These are phyloP conservation scores for Ustilago tritici DNA, from an alignment of 1,284 basidiomycete genomes.

Conservation along the genomic window DNA sequence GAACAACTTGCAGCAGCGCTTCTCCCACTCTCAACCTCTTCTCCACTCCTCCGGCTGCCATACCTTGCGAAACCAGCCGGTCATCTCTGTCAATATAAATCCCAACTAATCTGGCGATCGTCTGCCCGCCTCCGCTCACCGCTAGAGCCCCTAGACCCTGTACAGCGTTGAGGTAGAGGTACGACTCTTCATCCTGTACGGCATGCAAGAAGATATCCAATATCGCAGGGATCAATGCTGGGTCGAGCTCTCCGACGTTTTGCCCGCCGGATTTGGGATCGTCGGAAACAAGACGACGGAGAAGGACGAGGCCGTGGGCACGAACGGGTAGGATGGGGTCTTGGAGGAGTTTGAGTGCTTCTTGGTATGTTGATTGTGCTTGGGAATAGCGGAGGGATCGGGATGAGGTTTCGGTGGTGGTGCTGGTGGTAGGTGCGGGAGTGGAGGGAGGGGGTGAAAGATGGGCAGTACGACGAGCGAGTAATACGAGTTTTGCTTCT, in stretches of 20 bases:
- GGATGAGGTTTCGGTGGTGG: conserved; percentile 51
- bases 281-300: conserved; percentile 59
- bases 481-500: conserved; percentile 84
- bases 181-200: conserved; percentile 91
- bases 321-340: conserved; percentile 95
- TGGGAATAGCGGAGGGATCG: conserved; percentile 61
- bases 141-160: conserved; percentile 80
- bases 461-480: conserved; percentile 74
- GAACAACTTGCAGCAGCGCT: conserved; percentile 83
- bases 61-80: conserved; percentile 13
- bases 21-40: conserved; percentile 85
- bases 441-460: conserved; percentile 8
- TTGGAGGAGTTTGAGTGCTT: conserved; percentile 86
- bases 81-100: conserved; percentile 60
- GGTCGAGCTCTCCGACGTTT: conserved; percentile 36
- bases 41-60: conserved; percentile 77
- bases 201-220: conserved; percentile 87
- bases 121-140: conserved; percentile 35
- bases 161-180: conserved; percentile 92
- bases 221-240: conserved; percentile 79
- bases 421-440: background rate
- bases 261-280: conserved; percentile 31
- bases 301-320: conserved; percentile 79
- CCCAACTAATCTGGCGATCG: conserved; percentile 48
- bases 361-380: conserved; percentile 76